Conservation (phyloP, 2,329 filamentous ascomycete genomes). For the Metarhizium album region DNA sequence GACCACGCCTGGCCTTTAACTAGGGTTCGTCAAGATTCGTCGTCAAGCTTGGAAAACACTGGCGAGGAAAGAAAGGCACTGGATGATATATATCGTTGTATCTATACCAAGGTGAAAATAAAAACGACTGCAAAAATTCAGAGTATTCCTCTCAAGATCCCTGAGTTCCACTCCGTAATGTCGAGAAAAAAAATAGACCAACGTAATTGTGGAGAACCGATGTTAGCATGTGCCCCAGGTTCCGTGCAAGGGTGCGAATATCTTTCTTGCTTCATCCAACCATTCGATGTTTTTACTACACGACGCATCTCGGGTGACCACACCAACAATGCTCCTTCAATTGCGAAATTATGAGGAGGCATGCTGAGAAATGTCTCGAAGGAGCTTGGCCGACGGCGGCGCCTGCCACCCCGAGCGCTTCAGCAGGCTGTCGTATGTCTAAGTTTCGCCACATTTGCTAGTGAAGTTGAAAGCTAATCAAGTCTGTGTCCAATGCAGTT, state of each 20-base stretch:
- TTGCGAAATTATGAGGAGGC: constrained; percentile 22
- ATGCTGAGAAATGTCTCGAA: constrained; percentile 25
- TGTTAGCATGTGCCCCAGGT: background rate
- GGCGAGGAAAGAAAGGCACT: background rate
- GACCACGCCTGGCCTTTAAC: background rate
- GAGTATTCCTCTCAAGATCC: background rate
- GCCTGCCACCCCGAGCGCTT: constrained; percentile 13
- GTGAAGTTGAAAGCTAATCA: background rate
- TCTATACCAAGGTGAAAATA: background rate
- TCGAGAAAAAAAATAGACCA: background rate
- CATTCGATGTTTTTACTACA: background rate
- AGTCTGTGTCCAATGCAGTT: background rate
- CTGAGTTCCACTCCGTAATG: background rate
- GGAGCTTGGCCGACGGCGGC: constrained; percentile 21
- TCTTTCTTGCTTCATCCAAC: background rate
- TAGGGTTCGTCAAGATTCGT: background rate
- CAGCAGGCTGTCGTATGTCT: constrained; percentile 13
- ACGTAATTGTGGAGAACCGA: background rate
- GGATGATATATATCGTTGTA: background rate
- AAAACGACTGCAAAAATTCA: background rate
- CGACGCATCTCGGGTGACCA: background rate
- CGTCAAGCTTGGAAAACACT: background rate
- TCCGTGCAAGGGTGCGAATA: background rate
- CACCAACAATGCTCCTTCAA: background rate
- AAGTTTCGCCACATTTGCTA: background rate